Conservation (phyloP, 78 protist genomes). For the Abeoforma whisleri region DNA sequence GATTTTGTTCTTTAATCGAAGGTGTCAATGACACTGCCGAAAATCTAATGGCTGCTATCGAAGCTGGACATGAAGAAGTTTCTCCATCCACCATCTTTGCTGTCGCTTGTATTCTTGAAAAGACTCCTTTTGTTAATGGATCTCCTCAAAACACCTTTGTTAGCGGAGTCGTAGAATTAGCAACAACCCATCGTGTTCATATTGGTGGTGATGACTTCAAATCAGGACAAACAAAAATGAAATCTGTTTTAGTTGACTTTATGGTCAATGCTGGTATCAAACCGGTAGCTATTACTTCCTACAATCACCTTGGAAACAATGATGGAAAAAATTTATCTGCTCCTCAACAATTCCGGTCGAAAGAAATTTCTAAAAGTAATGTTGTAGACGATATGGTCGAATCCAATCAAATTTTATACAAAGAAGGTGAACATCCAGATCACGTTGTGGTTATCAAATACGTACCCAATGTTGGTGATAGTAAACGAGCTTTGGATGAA, state of each 20-base stretch:
- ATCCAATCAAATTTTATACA: slow-evolving; percentile 83
- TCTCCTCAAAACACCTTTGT: slow-evolving; percentile 97
- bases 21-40: slow-evolving; percentile 91
- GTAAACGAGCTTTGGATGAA: slow-evolving; percentile 98
- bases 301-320: slow-evolving; percentile 99
- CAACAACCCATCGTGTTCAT: slow-evolving; percentile 61
- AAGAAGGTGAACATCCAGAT: slow-evolving; percentile 86
- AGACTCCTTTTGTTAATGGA: slow-evolving; percentile 93
- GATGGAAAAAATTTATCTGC: slow-evolving; percentile 96
- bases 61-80: slow-evolving; percentile 63
- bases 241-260: slow-evolving; percentile 95
- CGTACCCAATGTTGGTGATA: slow-evolving; percentile 96
- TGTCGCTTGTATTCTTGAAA: slow-evolving; percentile 88
- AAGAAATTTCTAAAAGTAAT: slow-evolving; percentile 95
- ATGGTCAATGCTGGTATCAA: slow-evolving; percentile 94
- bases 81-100: slow-evolving; percentile 94
- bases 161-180: slow-evolving; percentile 89
- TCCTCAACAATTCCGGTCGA: slow-evolving; percentile 91
- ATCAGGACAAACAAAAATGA: slow-evolving; percentile 98
- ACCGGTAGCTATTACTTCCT: slow-evolving; percentile 84
- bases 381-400: slow-evolving; percentile 98
- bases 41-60: slow-evolving; percentile 68
- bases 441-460: slow-evolving; percentile 98
- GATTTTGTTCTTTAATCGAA: slow-evolving; percentile 70
- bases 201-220: slow-evolving; percentile 99